phyloP scores from a whole-genome alignment of 2,329 filamentous ascomycete genomes.

The Rosellinia necatrix region DNA sequence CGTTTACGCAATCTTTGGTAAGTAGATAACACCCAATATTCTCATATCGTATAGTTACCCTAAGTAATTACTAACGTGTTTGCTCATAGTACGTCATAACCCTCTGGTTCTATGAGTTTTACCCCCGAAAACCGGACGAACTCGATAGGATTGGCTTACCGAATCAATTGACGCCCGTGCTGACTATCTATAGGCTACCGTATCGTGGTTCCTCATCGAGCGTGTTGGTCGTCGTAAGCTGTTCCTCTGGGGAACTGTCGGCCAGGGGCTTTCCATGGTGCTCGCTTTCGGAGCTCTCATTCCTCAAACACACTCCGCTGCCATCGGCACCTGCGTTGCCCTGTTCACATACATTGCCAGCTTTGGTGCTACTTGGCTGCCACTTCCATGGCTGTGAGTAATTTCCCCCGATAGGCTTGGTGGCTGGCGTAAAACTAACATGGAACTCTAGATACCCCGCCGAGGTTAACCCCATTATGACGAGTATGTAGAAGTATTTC shows the following conservation, averaged over 20 bases:
- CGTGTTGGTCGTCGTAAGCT: conserved; percentile 52
- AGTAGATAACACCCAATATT: background rate
- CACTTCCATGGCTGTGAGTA: conserved; percentile 60
- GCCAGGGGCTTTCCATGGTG: conserved; percentile 62
- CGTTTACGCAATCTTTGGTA: conserved; percentile 62
- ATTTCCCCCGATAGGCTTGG: background rate
- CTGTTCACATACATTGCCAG: conserved; percentile 72
- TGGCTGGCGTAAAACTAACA: background rate
- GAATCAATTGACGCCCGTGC: background rate
- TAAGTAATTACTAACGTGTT: conserved; percentile 18
- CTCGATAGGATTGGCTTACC: background rate
- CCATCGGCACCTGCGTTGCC: conserved; percentile 70
- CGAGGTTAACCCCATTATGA: conserved; percentile 57
- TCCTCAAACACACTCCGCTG: conserved; percentile 63
- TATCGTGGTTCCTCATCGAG: conserved; percentile 58
- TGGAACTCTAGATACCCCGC: conserved; percentile 48
- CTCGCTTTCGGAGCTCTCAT: conserved; percentile 67
- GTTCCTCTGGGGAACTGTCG: conserved; percentile 50
- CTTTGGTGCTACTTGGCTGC: conserved; percentile 68
- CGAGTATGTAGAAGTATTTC: too few species aligned
- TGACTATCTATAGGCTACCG: conserved; percentile 45
- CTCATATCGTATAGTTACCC: background rate
- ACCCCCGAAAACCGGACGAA: background rate
- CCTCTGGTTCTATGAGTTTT: background rate
- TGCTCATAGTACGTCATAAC: conserved; percentile 21